Evolutionary conservation across 768 basidiomycete genomes (phyloP).

Genomic region (Amanita inopinata): DNA sequence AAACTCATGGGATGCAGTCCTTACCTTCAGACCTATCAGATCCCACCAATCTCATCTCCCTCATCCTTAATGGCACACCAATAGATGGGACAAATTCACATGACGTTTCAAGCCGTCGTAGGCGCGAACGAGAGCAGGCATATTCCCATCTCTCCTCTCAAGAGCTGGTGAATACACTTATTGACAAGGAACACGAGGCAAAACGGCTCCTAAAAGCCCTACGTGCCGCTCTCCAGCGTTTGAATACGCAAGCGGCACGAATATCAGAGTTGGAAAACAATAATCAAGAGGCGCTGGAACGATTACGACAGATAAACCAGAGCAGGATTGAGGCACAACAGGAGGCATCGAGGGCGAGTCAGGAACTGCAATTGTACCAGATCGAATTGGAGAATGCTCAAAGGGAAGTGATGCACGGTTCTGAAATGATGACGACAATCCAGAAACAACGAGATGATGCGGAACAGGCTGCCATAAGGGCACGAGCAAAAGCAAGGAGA

Average conservation of each 20-base stretch:
- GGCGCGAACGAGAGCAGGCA: slow-evolving; percentile 15
- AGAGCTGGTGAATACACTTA: slow-evolving; percentile 22
- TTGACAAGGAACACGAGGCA: slow-evolving; percentile 26
- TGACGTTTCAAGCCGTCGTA: slow-evolving; percentile 6
- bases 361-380: slow-evolving; percentile 29
- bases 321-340: slow-evolving; percentile 25
- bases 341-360: slow-evolving; percentile 24
- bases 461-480: slow-evolving; percentile 41
- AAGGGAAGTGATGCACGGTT: slow-evolving; percentile 43
- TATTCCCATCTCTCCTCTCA: slow-evolving; percentile 16
- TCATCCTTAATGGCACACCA: not conserved
- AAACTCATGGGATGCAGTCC: not conserved
- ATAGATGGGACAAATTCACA: not conserved
- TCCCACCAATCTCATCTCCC: slow-evolving; percentile 2
- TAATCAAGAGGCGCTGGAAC: slow-evolving; percentile 22
- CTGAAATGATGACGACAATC: slow-evolving; percentile 35
- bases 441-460: slow-evolving; percentile 50
- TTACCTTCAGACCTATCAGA: slow-evolving; percentile 6
- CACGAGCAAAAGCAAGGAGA: slow-evolving; percentile 39
- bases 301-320: slow-evolving; percentile 26
- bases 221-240: slow-evolving; percentile 23
- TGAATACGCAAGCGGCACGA: slow-evolving; percentile 25
- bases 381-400: slow-evolving; percentile 31
- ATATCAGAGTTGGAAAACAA: slow-evolving; percentile 25
- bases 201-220: slow-evolving; percentile 25